phyloP scores from a whole-genome alignment of 2,329 filamentous ascomycete genomes.

The Didymella lethalis region DNA sequence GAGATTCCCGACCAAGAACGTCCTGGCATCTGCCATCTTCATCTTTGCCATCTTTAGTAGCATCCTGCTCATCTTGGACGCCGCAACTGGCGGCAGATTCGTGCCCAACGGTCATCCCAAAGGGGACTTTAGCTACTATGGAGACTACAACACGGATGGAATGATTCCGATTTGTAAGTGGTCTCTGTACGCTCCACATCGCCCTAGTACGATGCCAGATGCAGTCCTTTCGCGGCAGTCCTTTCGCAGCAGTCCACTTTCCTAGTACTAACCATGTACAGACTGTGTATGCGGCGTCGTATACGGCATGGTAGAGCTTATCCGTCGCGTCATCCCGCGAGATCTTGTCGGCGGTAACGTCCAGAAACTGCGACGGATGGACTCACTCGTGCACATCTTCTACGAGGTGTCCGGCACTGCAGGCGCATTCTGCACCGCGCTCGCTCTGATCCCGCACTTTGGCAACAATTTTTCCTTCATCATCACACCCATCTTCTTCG shows the following conservation, averaged over 20 bases:
- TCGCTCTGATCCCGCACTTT: conserved; percentile 59
- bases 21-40: conserved; percentile 55
- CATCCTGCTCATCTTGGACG: conserved; percentile 59
- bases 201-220: background rate
- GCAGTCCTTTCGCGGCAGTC: background rate
- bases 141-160: conserved; percentile 58
- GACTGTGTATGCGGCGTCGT: conserved; percentile 39
- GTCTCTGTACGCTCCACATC: no score
- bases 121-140: conserved; percentile 57
- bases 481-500: conserved; percentile 60
- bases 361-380: conserved; percentile 59
- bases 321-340: conserved; percentile 60
- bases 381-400: conserved; percentile 57
- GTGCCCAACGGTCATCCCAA: conserved; percentile 45
- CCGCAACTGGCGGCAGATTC: conserved; percentile 58
- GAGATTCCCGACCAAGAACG: conserved; percentile 57
- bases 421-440: conserved; percentile 58
- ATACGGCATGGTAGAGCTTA: conserved; percentile 61
- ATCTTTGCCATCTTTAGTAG: conserved; percentile 59
- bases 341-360: conserved; percentile 62
- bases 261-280: conserved; percentile 22
- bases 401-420: conserved; percentile 60
- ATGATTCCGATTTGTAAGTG: conserved; percentile 59
- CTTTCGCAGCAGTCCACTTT: background rate
- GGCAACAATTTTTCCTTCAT: conserved; percentile 63